Evolutionary conservation across 2,329 filamentous ascomycete species (phyloP).

Genomic region (Sporothrix dimorphospora): DNA sequence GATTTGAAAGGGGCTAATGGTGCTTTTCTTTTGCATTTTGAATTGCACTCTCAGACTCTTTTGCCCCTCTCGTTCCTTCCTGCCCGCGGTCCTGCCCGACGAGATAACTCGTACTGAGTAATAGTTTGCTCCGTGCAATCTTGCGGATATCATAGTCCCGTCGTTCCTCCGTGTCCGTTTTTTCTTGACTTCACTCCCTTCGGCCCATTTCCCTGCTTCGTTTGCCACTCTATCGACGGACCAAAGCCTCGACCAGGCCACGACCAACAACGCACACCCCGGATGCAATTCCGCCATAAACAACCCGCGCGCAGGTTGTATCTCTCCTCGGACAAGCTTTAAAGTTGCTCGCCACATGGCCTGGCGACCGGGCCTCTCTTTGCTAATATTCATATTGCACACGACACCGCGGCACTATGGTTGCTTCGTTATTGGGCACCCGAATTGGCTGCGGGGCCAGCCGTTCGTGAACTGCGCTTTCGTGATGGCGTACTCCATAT

Average conservation of each 20-base stretch:
- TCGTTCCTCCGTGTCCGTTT: neutral
- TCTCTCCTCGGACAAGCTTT: conserved; percentile 16
- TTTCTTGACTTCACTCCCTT: neutral
- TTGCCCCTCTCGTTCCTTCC: neutral
- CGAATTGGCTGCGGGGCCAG: conserved; percentile 3
- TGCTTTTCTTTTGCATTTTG: neutral
- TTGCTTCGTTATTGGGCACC: neutral
- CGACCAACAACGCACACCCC: neutral
- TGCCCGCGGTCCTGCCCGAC: neutral
- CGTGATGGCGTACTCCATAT: neutral
- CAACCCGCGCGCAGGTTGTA: neutral
- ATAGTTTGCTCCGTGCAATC: neutral
- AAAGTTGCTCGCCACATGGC: conserved; percentile 11
- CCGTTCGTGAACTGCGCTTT: neutral
- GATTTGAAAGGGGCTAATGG: neutral
- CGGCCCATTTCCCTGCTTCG: neutral
- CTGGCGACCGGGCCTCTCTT: neutral
- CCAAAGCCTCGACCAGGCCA: neutral
- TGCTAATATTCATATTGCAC: conserved; percentile 5
- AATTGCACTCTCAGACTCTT: neutral
- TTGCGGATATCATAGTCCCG: neutral
- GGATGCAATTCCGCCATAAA: neutral
- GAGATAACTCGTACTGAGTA: neutral
- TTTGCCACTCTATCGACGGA: neutral
- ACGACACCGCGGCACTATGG: neutral